Percentiles rank a stretch among this genome's conserved stretches.
These are phyloP conservation scores for Claviceps purpurea DNA, from an alignment of 2,329 filamentous ascomycete species.

Conservation along the genomic window DNA sequence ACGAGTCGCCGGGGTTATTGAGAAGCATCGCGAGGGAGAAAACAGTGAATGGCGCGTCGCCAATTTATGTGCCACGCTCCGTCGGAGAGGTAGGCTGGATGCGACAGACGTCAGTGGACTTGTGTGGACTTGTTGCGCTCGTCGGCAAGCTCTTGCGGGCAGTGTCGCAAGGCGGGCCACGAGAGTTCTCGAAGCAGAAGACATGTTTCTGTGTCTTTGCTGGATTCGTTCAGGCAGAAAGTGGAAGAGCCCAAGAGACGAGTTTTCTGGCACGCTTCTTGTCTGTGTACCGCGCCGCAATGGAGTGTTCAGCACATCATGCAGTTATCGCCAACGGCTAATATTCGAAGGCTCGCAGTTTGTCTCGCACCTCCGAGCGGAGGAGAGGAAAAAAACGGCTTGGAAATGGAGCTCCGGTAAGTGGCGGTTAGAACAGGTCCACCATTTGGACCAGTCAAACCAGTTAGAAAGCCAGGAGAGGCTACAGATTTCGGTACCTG, in stretches of 20 bases:
- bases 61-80: not conserved
- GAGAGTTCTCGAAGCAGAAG: constrained; percentile 21
- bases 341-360: not conserved
- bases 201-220: constrained; percentile 7
- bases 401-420: constrained; percentile 10
- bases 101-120: constrained; percentile 3
- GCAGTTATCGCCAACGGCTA: not conserved
- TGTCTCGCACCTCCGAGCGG: not conserved
- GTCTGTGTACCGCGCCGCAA: not conserved
- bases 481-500: too few relatives aligned
- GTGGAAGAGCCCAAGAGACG: not conserved
- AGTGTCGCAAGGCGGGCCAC: constrained; percentile 20
- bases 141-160: constrained; percentile 17
- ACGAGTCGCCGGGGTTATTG: constrained; percentile 40
- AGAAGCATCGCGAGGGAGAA: constrained; percentile 40
- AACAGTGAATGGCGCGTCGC: not conserved
- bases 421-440: constrained; percentile 3
- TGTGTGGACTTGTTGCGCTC: constrained; percentile 14
- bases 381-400: constrained; percentile 4
- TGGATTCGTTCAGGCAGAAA: not conserved
- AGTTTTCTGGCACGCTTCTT: not conserved
- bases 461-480: too few relatives aligned
- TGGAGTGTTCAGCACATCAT: not conserved
- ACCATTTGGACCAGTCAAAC: not conserved
- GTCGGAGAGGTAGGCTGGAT: not conserved